These are phyloP conservation scores for Phyllosticta citriasiana DNA, from an alignment of 2,329 filamentous ascomycete genomes.

Conservation along the genomic window DNA sequence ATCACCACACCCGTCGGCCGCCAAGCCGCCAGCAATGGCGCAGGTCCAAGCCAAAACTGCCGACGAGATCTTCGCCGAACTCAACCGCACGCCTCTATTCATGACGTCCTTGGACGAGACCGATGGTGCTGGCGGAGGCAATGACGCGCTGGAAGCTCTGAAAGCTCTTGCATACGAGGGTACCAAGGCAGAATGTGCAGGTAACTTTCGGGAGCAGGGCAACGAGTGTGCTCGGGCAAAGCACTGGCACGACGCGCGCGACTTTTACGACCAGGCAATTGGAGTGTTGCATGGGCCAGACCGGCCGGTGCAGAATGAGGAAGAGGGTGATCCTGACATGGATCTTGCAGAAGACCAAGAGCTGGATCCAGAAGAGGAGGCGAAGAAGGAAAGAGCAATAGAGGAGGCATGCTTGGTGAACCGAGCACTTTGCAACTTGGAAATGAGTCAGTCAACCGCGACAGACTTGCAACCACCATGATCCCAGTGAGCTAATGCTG, in stretches of 20 bases:
- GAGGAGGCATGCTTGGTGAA: constrained; percentile 77
- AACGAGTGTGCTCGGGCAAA: constrained; percentile 75
- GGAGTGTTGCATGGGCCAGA: constrained; percentile 55
- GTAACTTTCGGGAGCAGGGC: constrained; percentile 81
- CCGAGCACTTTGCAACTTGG: constrained; percentile 79
- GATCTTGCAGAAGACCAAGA: constrained; percentile 36
- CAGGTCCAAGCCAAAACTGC: constrained; percentile 45
- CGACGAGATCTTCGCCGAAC: constrained; percentile 52
- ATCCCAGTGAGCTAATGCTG: not conserved
- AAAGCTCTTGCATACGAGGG: constrained; percentile 90
- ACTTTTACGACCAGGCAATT: constrained; percentile 87
- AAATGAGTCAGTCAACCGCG: constrained; percentile 50
- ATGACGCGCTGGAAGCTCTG: constrained; percentile 74
- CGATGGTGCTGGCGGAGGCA: constrained; percentile 56
- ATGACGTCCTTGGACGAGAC: constrained; percentile 78
- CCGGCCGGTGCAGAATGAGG: constrained; percentile 38
- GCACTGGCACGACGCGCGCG: constrained; percentile 71
- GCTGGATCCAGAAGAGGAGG: constrained; percentile 48
- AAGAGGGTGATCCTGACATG: constrained; percentile 37
- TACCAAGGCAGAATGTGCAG: constrained; percentile 69
- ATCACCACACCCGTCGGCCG: constrained; percentile 22
- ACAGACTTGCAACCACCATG: not conserved
- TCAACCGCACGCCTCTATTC: constrained; percentile 74
- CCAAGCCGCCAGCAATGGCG: constrained; percentile 50
- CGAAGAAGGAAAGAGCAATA: constrained; percentile 49